A percentile compares a stretch with the other conserved stretches of the same genome.
phyloP scores from a whole-genome alignment of 148 eudicot species.

The Camellia sinensis region DNA sequence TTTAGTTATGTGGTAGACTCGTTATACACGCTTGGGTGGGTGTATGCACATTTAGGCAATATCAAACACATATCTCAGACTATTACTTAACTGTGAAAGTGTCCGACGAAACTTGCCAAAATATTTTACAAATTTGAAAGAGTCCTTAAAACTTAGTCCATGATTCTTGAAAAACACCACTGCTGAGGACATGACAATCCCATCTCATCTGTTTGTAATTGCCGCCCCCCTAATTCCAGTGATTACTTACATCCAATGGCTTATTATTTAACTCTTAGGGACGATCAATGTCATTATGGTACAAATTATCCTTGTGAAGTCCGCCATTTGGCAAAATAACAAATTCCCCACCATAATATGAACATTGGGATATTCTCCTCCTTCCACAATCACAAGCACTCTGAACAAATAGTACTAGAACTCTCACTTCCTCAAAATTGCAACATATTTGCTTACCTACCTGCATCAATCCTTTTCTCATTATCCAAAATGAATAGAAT shows the following conservation, averaged over 20 bases:
- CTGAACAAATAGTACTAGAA: not conserved
- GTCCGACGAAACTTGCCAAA: too few species aligned
- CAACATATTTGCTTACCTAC: not conserved
- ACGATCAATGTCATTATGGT: not conserved
- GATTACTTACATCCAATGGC: not conserved
- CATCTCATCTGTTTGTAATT: not conserved
- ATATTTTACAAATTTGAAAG: too few species aligned
- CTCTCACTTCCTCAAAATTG: not conserved
- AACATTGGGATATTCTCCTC: not conserved
- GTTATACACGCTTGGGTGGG: too few species aligned
- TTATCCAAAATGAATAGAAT: slow-evolving; percentile 26
- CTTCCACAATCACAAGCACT: not conserved
- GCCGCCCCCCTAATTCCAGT: not conserved
- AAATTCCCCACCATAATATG: not conserved
- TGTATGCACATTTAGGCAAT: too few species aligned
- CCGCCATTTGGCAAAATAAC: slow-evolving; percentile 17
- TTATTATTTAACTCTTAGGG: not conserved
- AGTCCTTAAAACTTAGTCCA: not conserved
- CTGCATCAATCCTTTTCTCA: slow-evolving; percentile 1
- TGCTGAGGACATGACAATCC: slow-evolving; percentile 1
- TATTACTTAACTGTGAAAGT: too few species aligned
- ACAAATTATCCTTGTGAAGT: slow-evolving; percentile 5
- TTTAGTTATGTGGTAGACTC: too few species aligned
- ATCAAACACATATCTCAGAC: too few species aligned
- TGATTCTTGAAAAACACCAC: slow-evolving; percentile 11